Conservation (phyloP, 805 yeast species). For the Torulaspora quercuum region DNA sequence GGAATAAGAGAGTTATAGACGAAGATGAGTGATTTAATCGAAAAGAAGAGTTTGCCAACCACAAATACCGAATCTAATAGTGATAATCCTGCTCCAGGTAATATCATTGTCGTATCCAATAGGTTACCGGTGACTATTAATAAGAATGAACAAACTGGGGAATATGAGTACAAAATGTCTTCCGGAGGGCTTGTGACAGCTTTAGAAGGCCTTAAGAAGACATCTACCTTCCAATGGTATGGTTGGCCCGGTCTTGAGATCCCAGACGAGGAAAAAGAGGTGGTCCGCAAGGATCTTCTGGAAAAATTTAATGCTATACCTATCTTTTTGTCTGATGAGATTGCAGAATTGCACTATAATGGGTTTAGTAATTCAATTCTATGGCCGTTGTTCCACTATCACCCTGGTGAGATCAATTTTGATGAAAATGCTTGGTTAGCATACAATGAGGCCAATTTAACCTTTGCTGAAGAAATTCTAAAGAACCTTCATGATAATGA, state of each 20-base stretch:
- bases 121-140: constrained; percentile 92
- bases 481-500: constrained; percentile 74
- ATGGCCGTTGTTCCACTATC: constrained; percentile 98
- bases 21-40: constrained; percentile 3
- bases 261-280: constrained; percentile 67
- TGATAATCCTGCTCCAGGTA: constrained; percentile 41
- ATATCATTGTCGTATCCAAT: constrained; percentile 89
- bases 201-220: constrained; percentile 80
- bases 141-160: constrained; percentile 51
- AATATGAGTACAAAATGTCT: constrained; percentile 84
- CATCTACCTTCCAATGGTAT: constrained; percentile 88
- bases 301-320: constrained; percentile 87
- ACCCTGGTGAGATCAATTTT: constrained; percentile 98
- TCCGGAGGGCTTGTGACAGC: constrained; percentile 98
- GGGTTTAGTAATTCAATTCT: constrained; percentile 92
- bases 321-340: constrained; percentile 76
- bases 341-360: constrained; percentile 94
- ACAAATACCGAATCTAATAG: constrained; percentile 8
- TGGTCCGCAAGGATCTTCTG: constrained; percentile 65
- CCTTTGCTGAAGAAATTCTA: constrained; percentile 73
- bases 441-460: constrained; percentile 84
- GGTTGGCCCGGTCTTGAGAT: constrained; percentile 98
- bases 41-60: constrained; percentile 5
- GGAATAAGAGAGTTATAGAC: not conserved
- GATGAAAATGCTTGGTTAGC: constrained; percentile 99